Base-by-base conservation (phyloP, 441 rosid genomes). In the Gossypium gossypioides region DNA sequence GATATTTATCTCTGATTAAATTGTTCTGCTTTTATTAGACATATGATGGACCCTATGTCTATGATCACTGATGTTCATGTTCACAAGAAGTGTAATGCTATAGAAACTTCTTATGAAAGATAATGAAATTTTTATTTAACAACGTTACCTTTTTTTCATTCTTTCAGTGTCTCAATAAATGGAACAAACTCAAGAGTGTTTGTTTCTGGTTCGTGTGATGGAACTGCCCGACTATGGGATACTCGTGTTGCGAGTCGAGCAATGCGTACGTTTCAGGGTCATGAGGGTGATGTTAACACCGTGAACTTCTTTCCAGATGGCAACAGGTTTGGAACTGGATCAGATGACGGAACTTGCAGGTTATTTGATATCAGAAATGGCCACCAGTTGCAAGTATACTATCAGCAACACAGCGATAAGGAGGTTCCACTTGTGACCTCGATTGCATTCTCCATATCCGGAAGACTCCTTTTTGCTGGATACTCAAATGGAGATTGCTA, bases 221-320 rank as follows among this genome's bases (percentile, higher is more conserved):
- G 86, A 61, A 91, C 99, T 72, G 96, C 96, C 64, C 87, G 94
- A 60, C 79, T 89, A 74, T 96, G 98, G 99, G 99, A 93, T 76
- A 89, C 96, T 70, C 99, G 96, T 32, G 96, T 85, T 83, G 97
- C 99, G 68, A 96, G 97, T 86, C 83, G 94, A 81, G 96, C 99
- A 8, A 89, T 85, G 68, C 88, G 82, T 27, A 90, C 92, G 2
- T 93, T 91, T 81, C 89, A 96, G 74, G 98, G 99, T 72, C 99
- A 96, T 3, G 89, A 91, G 75, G 96, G 91, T 84, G 99, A 93
- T 82, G 97, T 96, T 61, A 93, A 87, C 75, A 70, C 92, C 8
- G 97, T 91, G 76, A 96, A 85, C 83, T 96, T 93, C 87, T 93
- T 96, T 81, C 96, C 98, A n/a, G 99, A 96, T 83, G 98, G 98